phyloP scores from a whole-genome alignment of 1,284 basidiomycete genomes.

The Marasmius fiardii region DNA sequence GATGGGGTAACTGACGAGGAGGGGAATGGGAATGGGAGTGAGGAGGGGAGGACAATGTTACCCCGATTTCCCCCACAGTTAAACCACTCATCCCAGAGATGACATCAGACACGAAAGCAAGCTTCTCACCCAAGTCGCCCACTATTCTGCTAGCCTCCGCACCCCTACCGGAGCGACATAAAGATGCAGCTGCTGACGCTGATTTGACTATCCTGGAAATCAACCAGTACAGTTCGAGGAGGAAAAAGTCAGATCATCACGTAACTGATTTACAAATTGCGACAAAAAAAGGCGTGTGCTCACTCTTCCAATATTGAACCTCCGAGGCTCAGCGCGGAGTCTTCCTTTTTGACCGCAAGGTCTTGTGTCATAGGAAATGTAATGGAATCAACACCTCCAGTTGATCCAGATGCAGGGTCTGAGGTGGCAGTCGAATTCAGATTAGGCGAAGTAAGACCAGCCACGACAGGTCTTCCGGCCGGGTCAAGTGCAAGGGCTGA shows the following conservation, averaged over 20 bases:
- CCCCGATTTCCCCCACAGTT: constrained; percentile 6
- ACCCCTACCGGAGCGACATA: constrained; percentile 30
- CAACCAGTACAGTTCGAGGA: too few species aligned
- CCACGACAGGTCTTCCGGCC: constrained; percentile 31
- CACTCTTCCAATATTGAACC: constrained; percentile 28
- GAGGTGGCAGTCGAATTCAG: constrained; percentile 10
- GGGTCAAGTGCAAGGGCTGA: constrained; percentile 38
- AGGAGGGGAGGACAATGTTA: background rate
- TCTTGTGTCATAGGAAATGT: background rate
- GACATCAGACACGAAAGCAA: constrained; percentile 36
- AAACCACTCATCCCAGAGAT: constrained; percentile 20
- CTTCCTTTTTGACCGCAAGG: constrained; percentile 1
- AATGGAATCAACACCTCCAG: background rate
- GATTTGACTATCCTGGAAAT: constrained; percentile 36
- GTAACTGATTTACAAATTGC: background rate
- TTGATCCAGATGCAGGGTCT: background rate
- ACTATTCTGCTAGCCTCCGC: constrained; percentile 32
- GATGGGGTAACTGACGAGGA: background rate
- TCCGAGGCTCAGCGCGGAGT: constrained; percentile 16
- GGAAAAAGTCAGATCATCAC: constrained; percentile 12
- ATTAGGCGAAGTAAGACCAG: constrained; percentile 28
- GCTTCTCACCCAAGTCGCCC: constrained; percentile 35
- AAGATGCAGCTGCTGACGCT: constrained; percentile 35
- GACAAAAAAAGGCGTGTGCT: constrained; percentile 3
- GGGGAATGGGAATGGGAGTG: background rate